A percentile compares a stretch with the other conserved stretches of the same genome.
phyloP scores from a whole-genome alignment of 2,329 filamentous ascomycete species.

The Teratosphaeria viscida region DNA sequence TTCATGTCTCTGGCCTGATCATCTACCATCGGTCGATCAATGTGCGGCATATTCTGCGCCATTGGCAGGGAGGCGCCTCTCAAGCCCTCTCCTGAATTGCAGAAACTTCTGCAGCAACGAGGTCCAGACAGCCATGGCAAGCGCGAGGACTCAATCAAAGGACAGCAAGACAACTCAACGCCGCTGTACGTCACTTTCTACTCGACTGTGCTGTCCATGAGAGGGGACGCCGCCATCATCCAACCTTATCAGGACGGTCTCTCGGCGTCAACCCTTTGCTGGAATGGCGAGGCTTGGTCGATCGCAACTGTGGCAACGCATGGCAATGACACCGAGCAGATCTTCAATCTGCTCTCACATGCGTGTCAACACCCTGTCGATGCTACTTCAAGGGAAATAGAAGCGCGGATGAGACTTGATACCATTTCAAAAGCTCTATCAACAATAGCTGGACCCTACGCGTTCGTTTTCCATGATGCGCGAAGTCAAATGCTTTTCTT shows the following conservation, averaged over 20 bases:
- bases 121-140: slow-evolving; percentile 19
- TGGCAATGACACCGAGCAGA: slow-evolving; percentile 67
- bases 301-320: slow-evolving; percentile 47
- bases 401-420: not conserved
- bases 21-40: slow-evolving; percentile 29
- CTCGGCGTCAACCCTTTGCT: slow-evolving; percentile 63
- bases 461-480: slow-evolving; percentile 74
- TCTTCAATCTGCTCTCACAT: slow-evolving; percentile 50
- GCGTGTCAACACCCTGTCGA: not conserved
- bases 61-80: slow-evolving; percentile 15
- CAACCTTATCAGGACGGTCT: slow-evolving; percentile 59
- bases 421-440: slow-evolving; percentile 5
- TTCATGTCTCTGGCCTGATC: not conserved
- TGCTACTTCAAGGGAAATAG: not conserved
- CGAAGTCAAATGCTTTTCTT: slow-evolving; percentile 57
- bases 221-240: slow-evolving; percentile 57
- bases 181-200: slow-evolving; percentile 48
- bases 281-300: slow-evolving; percentile 96
- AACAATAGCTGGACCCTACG: slow-evolving; percentile 59
- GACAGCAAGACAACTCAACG: slow-evolving; percentile 13
- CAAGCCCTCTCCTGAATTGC: slow-evolving; percentile 10
- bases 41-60: slow-evolving; percentile 28
- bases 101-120: slow-evolving; percentile 16
- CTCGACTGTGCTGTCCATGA: slow-evolving; percentile 83
- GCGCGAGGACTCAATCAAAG: not conserved